A percentile compares a stretch with the other conserved stretches of the same genome.
Conservation (phyloP, 2,329 filamentous ascomycete genomes). For the Diplocarpon mali region DNA sequence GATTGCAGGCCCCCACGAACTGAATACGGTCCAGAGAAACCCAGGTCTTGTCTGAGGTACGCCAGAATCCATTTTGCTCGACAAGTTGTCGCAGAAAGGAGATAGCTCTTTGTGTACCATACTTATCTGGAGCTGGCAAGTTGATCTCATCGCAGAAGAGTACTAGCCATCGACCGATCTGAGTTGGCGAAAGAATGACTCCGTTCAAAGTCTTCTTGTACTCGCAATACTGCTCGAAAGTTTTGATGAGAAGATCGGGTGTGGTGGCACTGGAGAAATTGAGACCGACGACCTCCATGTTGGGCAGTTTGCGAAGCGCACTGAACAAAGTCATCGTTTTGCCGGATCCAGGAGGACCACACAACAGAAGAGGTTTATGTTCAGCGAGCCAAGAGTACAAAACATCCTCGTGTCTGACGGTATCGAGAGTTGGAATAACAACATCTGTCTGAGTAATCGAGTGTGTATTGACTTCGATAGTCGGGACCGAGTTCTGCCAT, state of each 20-base stretch:
- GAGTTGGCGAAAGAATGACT: slow-evolving; percentile 87
- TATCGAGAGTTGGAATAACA: slow-evolving; percentile 95
- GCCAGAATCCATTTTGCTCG: slow-evolving; percentile 98
- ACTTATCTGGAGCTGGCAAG: slow-evolving; percentile 91
- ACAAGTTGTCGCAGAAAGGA: slow-evolving; percentile 95
- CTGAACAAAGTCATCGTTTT: slow-evolving; percentile 99
- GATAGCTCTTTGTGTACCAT: slow-evolving; percentile 93
- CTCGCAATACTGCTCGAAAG: slow-evolving; percentile 98
- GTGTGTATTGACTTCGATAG: slow-evolving; percentile 94
- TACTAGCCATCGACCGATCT: slow-evolving; percentile 95
- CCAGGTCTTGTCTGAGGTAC: slow-evolving; percentile 94
- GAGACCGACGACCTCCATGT: slow-evolving; percentile 97
- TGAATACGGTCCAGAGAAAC: slow-evolving; percentile 96
- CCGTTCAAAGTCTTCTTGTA: slow-evolving; percentile 98
- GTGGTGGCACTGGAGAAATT: slow-evolving; percentile 99
- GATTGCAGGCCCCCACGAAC: slow-evolving; percentile 97
- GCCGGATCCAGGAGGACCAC: slow-evolving; percentile 93
- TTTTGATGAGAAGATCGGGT: slow-evolving; percentile 95
- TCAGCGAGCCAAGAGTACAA: slow-evolving; percentile 98
- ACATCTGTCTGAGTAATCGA: slow-evolving; percentile 97
- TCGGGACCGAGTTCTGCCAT: slow-evolving; percentile 92
- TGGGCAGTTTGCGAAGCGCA: slow-evolving; percentile 87
- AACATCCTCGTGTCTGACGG: slow-evolving; percentile 96
- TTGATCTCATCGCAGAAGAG: slow-evolving; percentile 99
- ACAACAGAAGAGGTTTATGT: slow-evolving; percentile 92